Conservation (phyloP, 2,329 filamentous ascomycete species). For the Neonectria hederae region DNA sequence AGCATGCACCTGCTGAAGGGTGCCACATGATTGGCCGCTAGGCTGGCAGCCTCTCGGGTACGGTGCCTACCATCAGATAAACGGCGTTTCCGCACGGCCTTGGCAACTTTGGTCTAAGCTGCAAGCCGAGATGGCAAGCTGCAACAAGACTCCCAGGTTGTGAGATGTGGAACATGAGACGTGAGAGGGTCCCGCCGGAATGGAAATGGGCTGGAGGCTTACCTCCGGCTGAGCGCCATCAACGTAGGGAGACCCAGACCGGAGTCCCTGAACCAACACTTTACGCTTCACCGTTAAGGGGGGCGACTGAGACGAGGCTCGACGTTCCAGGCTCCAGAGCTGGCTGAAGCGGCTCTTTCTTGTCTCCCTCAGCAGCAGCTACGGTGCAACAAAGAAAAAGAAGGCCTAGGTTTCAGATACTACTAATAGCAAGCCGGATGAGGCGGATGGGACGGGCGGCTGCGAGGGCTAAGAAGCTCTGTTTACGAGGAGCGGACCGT, state of each 20-base stretch:
- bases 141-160: background rate
- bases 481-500: constrained; percentile 38
- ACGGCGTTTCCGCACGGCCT: constrained; percentile 32
- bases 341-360: background rate
- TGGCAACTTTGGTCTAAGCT: constrained; percentile 23
- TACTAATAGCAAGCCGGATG: constrained; percentile 1
- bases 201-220: constrained; percentile 20
- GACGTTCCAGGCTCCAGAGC: constrained; percentile 28
- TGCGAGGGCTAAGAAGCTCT: constrained; percentile 25
- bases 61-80: constrained; percentile 33
- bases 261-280: constrained; percentile 9
- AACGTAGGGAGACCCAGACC: constrained; percentile 14
- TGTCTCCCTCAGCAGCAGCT: background rate
- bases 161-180: background rate
- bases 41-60: constrained; percentile 20
- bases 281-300: background rate
- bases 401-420: background rate
- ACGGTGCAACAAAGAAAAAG: background rate
- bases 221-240: constrained; percentile 12
- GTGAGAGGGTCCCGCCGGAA: constrained; percentile 15
- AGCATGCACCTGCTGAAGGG: constrained; percentile 26
- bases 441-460: constrained; percentile 28
- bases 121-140: background rate
- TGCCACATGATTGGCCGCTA: constrained; percentile 47
- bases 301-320: constrained; percentile 27